A percentile compares a stretch with the other conserved stretches of the same genome.
These are phyloP conservation scores for Metschnikowia bowlesiae DNA, from an alignment of 805 yeast species.

Conservation along the genomic window DNA sequence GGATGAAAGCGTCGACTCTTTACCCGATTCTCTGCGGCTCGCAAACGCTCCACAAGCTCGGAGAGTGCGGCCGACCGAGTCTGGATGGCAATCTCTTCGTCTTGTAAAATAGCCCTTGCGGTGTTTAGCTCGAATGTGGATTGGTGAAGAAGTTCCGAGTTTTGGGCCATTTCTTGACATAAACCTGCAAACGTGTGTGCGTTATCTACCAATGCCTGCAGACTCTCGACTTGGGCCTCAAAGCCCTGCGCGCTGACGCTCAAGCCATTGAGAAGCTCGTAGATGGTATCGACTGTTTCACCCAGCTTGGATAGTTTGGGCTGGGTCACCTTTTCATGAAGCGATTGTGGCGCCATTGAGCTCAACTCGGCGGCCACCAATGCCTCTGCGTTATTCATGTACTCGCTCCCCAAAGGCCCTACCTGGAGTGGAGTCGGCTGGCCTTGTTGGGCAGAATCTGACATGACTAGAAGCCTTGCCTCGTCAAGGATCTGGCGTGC, in stretches of 20 bases:
- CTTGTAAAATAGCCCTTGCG: slow-evolving; percentile 6
- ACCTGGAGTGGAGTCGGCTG: background rate
- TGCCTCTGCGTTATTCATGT: background rate
- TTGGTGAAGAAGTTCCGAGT: slow-evolving; percentile 7
- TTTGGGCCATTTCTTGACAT: background rate
- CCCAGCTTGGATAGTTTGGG: slow-evolving; percentile 12
- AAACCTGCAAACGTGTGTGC: background rate
- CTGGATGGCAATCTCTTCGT: slow-evolving; percentile 20
- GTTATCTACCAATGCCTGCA: slow-evolving; percentile 5
- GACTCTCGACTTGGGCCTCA: background rate
- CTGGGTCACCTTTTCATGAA: background rate
- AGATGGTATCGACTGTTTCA: slow-evolving; percentile 16
- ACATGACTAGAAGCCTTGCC: slow-evolving; percentile 31
- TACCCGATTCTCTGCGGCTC: slow-evolving; percentile 10
- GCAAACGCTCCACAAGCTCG: slow-evolving; percentile 20
- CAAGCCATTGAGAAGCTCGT: slow-evolving; percentile 17
- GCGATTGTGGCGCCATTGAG: background rate
- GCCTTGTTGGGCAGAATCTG: slow-evolving; percentile 36
- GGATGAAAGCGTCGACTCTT: background rate
- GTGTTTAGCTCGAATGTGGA: slow-evolving; percentile 16
- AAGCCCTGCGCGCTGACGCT: slow-evolving; percentile 7
- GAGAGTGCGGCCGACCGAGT: slow-evolving; percentile 20
- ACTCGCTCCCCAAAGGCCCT: background rate
- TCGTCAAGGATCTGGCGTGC: slow-evolving; percentile 27
- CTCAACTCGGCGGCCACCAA: background rate